Conservation (phyloP, 2,329 filamentous ascomycete species). For the Allantophomopsis lycopodina region DNA sequence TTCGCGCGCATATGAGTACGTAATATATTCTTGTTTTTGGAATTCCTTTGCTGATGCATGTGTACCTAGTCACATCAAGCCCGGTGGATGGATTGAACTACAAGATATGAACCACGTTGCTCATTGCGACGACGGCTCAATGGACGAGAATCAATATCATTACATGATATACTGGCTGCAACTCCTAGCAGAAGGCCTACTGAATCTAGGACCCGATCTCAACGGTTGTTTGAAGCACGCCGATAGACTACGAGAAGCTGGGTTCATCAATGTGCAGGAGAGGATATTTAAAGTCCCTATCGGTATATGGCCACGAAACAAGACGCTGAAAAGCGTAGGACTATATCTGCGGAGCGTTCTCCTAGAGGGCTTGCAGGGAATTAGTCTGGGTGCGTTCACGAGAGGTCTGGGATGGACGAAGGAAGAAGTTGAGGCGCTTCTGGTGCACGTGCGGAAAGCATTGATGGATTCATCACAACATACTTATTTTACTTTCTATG, state of each 20-base stretch:
- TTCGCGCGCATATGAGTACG: conserved; percentile 28
- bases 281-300: conserved; percentile 36
- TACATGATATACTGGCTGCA: conserved; percentile 32
- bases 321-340: conserved; percentile 34
- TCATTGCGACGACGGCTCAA: conserved; percentile 24
- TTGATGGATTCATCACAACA: conserved; percentile 22
- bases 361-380: conserved; percentile 34
- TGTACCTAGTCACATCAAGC: conserved; percentile 29
- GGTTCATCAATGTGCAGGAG: conserved; percentile 36
- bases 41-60: no score
- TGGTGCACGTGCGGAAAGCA: conserved; percentile 32
- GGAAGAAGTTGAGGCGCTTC: conserved; percentile 32
- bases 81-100: conserved; percentile 39
- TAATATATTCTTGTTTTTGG: not conserved
- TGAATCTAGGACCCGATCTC: conserved; percentile 30
- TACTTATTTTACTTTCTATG: conserved; percentile 3
- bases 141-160: conserved; percentile 21
- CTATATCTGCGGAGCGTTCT: conserved; percentile 36
- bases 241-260: conserved; percentile 31
- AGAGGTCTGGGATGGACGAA: conserved; percentile 31
- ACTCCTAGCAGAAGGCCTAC: conserved; percentile 28
- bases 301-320: conserved; percentile 27
- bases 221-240: conserved; percentile 27
- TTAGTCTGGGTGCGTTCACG: conserved; percentile 36
- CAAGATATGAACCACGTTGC: conserved; percentile 39